phyloP scores from a whole-genome alignment of 768 basidiomycete genomes.

The Leccinellum rugosiceps region DNA sequence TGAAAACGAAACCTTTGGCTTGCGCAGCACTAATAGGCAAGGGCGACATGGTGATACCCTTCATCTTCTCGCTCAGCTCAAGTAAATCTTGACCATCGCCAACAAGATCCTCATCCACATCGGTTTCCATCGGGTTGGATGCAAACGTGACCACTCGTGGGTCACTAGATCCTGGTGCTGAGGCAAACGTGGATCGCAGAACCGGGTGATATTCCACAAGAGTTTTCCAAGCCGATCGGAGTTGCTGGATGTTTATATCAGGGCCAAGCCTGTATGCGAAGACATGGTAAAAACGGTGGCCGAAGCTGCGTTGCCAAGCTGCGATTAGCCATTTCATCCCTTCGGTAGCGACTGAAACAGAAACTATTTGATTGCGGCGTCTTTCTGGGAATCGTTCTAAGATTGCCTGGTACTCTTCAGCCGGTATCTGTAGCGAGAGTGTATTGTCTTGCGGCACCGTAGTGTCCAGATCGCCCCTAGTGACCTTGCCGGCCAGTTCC shows the following conservation, averaged over 20 bases:
- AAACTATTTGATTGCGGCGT: constrained; percentile 11
- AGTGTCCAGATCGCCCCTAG: not conserved
- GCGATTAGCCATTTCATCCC: constrained; percentile 39
- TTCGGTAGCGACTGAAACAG: constrained; percentile 22
- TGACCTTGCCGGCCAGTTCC: constrained; percentile 18
- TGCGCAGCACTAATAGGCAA: constrained; percentile 19
- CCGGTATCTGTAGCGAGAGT: constrained; percentile 1
- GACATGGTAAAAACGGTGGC: constrained; percentile 41
- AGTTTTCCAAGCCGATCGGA: constrained; percentile 37
- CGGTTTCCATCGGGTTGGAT: constrained; percentile 1
- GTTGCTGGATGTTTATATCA: constrained; percentile 26
- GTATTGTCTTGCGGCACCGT: not conserved
- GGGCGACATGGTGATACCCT: constrained; percentile 19
- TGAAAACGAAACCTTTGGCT: constrained; percentile 20
- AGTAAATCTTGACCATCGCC: constrained; percentile 6
- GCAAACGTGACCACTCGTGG: constrained; percentile 28
- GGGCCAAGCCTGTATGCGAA: constrained; percentile 38
- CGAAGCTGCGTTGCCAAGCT: constrained; percentile 42
- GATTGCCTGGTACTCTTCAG: constrained; percentile 14
- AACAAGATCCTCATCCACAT: constrained; percentile 1
- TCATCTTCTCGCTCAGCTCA: constrained; percentile 21
- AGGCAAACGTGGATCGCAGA: constrained; percentile 42
- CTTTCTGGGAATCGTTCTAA: constrained; percentile 13
- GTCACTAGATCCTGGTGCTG: constrained; percentile 9
- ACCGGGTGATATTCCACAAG: constrained; percentile 37